Evolutionary conservation across 78 protist species (phyloP).

Genomic region (Pigoraptor vietnamica): DNA sequence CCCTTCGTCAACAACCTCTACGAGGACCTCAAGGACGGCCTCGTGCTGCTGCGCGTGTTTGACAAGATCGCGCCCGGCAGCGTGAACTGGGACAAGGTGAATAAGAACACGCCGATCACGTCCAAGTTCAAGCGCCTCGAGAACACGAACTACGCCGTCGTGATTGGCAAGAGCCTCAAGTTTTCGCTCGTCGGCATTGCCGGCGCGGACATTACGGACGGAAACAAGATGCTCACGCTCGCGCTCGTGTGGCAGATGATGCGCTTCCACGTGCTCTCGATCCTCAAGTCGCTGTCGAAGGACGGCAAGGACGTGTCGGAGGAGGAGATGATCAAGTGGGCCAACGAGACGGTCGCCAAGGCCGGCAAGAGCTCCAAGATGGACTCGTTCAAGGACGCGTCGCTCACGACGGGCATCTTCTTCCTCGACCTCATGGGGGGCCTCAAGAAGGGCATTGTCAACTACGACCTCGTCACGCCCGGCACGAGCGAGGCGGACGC

Average conservation of each 20-base stretch:
- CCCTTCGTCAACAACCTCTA: slow-evolving; percentile 69
- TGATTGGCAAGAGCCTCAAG: slow-evolving; percentile 38
- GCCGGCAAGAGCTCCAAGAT: slow-evolving; percentile 59
- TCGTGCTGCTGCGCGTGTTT: slow-evolving; percentile 69
- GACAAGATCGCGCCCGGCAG: slow-evolving; percentile 78
- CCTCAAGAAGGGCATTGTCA: slow-evolving; percentile 58
- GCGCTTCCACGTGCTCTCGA: slow-evolving; percentile 38
- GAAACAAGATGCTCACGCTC: slow-evolving; percentile 67
- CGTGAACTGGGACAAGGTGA: slow-evolving; percentile 63
- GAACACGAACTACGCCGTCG: slow-evolving; percentile 77
- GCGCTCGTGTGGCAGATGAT: slow-evolving; percentile 78
- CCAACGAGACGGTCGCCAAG: not conserved
- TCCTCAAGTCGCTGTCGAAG: slow-evolving; percentile 2
- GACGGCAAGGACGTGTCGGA: slow-evolving; percentile 20
- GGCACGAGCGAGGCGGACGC: slow-evolving; percentile 50
- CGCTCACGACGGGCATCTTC: slow-evolving; percentile 37
- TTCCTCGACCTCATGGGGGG: slow-evolving; percentile 69
- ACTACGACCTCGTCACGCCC: slow-evolving; percentile 33
- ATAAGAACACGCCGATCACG: not conserved
- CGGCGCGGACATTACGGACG: slow-evolving; percentile 76
- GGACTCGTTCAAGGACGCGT: slow-evolving; percentile 65
- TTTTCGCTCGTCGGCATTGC: slow-evolving; percentile 67
- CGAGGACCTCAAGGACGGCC: slow-evolving; percentile 79
- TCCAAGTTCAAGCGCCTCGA: slow-evolving; percentile 23
- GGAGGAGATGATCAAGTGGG: slow-evolving; percentile 33